Evolutionary conservation across 352 stramenopile species (phyloP).

Genomic region (Pythium grandisporangium): DNA sequence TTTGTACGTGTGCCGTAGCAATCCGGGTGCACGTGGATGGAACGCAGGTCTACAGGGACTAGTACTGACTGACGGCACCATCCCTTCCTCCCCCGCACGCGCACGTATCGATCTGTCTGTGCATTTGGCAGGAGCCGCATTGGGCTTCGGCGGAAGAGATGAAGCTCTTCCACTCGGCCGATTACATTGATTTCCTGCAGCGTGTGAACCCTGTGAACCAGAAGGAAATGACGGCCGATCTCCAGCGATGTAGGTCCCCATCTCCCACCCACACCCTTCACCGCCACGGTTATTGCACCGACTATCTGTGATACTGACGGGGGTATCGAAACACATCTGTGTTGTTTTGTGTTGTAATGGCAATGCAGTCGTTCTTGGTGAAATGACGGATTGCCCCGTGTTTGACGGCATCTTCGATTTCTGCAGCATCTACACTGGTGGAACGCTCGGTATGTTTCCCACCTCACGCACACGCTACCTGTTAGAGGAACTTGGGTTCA

Average conservation of each 20-base stretch:
- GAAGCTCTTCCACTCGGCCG: constrained; percentile 94
- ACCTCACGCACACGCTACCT: too few relatives aligned
- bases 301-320: too few relatives aligned
- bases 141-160: constrained; percentile 90
- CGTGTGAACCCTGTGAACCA: constrained; percentile 94
- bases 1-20: constrained; percentile 62
- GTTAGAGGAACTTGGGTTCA: too few relatives aligned
- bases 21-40: background rate
- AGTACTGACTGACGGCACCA: constrained; percentile 1
- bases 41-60: background rate
- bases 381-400: constrained; percentile 97
- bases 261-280: too few relatives aligned
- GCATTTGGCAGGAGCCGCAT: constrained; percentile 49
- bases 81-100: too few relatives aligned
- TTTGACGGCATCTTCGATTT: constrained; percentile 99
- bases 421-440: constrained; percentile 95
- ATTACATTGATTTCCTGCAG: constrained; percentile 98
- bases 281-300: too few relatives aligned
- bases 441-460: constrained; percentile 71
- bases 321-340: too few relatives aligned
- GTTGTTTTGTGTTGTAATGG: too few relatives aligned
- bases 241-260: constrained; percentile 75
- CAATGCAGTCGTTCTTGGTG: constrained; percentile 92
- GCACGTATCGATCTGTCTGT: too few relatives aligned
- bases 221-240: constrained; percentile 60